These are phyloP conservation scores for Eucalyptus tenuipes DNA, from an alignment of 345 rosid species.

Conservation along the genomic window DNA sequence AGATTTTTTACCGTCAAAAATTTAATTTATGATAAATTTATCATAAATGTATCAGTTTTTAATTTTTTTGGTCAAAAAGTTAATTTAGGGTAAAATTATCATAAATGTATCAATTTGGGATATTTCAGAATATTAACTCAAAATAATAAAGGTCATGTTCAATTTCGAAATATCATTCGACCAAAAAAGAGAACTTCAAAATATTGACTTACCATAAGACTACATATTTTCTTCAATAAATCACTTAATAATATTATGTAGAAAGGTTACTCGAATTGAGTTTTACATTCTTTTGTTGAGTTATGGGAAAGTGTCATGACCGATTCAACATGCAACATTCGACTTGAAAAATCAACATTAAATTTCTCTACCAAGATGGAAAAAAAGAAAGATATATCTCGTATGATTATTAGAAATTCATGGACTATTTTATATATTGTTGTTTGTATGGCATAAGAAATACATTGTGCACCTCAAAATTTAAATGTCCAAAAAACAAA, in stretches of 20 bases:
- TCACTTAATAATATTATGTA: neutral
- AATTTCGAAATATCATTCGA: neutral
- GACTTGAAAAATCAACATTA: neutral
- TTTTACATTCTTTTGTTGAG: neutral
- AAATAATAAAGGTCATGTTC: neutral
- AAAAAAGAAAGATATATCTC: neutral
- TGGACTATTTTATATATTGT: neutral
- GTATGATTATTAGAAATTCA: neutral
- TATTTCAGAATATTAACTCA: no score
- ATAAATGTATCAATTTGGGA: fast-evolving
- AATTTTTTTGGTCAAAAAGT: no score
- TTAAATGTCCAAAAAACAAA: neutral
- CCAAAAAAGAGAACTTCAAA: neutral
- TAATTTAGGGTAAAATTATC: no score
- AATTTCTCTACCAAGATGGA: neutral
- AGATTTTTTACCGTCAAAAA: no score
- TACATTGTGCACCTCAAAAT: neutral
- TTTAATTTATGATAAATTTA: no score
- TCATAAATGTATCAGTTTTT: no score
- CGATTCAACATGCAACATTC: fast-evolving
- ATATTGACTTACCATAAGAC: neutral
- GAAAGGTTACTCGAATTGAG: neutral
- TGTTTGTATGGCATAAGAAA: neutral
- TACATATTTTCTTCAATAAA: neutral
- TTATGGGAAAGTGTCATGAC: neutral